A percentile compares a stretch with the other conserved stretches of the same genome.
These are phyloP conservation scores for Mortierella sp. DNA, from an alignment of 371 early-diverging fungal genomes.

Conservation along the genomic window DNA sequence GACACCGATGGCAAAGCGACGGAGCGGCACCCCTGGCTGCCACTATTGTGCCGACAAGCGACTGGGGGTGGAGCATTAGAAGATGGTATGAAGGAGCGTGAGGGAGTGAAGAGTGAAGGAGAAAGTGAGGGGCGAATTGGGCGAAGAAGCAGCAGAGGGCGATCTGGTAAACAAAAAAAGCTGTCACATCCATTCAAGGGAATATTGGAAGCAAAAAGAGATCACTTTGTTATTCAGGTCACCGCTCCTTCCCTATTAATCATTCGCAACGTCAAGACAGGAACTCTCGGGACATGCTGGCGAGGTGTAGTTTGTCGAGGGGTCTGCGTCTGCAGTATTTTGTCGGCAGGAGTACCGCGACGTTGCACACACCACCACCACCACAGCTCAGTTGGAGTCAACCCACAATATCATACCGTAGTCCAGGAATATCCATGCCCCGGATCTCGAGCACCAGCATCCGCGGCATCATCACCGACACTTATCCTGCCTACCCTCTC, in stretches of 20 bases:
- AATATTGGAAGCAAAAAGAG: too few relatives aligned
- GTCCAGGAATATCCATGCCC: background rate
- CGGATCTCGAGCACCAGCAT: background rate
- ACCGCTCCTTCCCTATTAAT: too few relatives aligned
- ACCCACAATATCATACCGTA: too few relatives aligned
- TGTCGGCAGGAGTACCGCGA: background rate
- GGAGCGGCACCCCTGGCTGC: background rate
- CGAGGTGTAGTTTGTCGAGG: background rate
- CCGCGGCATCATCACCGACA: conserved; percentile 31
- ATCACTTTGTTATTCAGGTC: too few relatives aligned
- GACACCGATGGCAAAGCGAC: background rate
- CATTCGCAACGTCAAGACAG: background rate
- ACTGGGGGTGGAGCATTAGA: too few relatives aligned
- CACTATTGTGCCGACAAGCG: background rate
- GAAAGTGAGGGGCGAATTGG: too few relatives aligned
- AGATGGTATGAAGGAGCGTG: background rate
- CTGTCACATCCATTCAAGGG: background rate
- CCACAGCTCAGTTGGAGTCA: background rate
- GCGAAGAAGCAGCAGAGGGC: too few relatives aligned
- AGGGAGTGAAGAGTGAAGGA: background rate
- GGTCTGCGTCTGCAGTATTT: background rate
- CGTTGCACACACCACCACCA: background rate
- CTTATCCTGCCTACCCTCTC: conserved; percentile 37
- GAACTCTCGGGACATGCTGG: background rate
- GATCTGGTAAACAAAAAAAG: background rate